Conservation (phyloP, 805 yeast species). For the Saccharomycopsis vini region DNA sequence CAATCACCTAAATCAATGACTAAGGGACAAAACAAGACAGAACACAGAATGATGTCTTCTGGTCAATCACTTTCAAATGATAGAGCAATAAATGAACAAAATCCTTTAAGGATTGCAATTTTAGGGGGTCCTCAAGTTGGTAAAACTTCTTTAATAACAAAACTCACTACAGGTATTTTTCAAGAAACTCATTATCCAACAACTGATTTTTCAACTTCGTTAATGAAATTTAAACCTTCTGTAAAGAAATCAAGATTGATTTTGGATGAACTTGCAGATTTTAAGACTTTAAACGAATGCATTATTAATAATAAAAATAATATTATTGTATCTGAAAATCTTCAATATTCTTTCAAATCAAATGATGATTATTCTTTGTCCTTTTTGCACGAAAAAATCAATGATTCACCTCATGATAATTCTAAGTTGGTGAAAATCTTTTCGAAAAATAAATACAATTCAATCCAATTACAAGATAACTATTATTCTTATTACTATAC, state of each 20-base stretch:
- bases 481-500: too few relatives aligned
- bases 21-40: too few relatives aligned
- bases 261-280: slow-evolving; percentile 38
- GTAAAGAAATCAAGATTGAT: slow-evolving; percentile 32
- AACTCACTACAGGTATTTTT: slow-evolving; percentile 38
- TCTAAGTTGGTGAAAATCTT: too few relatives aligned
- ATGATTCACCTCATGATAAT: too few relatives aligned
- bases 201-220: slow-evolving; percentile 45
- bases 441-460: too few relatives aligned
- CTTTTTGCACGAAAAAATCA: too few relatives aligned
- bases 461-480: too few relatives aligned
- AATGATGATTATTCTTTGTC: not conserved
- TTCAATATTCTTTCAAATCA: slow-evolving; percentile 9
- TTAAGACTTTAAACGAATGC: slow-evolving; percentile 19
- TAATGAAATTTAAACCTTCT: slow-evolving; percentile 45
- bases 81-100: slow-evolving; percentile 22
- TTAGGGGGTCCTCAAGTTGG: slow-evolving; percentile 54
- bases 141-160: slow-evolving; percentile 48
- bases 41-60: too few relatives aligned
- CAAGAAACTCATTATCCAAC: slow-evolving; percentile 74
- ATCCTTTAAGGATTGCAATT: slow-evolving; percentile 50
- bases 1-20: too few relatives aligned
- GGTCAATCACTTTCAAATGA: too few relatives aligned
- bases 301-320: too few relatives aligned
- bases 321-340: slow-evolving; percentile 21